phyloP scores from a whole-genome alignment of 192 early-diverging fungal genomes.

The Lunasporangiospora selenospora region DNA sequence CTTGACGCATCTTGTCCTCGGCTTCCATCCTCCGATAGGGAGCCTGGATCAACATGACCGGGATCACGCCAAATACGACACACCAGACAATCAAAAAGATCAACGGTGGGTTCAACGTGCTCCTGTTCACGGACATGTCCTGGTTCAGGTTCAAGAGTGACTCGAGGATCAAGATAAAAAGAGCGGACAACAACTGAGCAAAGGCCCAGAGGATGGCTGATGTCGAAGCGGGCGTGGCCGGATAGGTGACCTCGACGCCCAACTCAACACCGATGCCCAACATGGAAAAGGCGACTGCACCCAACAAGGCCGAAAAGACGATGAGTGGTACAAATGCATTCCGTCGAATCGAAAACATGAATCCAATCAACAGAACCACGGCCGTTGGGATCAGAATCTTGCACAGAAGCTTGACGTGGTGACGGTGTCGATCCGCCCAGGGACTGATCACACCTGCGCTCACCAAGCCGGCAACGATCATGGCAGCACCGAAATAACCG shows the following conservation, averaged over 20 bases:
- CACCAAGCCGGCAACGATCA: slow-evolving; percentile 60
- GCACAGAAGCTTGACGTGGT: slow-evolving; percentile 52
- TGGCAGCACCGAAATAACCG: slow-evolving; percentile 57
- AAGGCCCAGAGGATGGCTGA: slow-evolving; percentile 23
- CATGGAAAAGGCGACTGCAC: slow-evolving; percentile 11
- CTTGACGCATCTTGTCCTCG: slow-evolving; percentile 3
- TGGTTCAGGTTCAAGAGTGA: slow-evolving; percentile 3
- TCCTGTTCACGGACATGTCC: neutral
- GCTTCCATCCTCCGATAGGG: slow-evolving; percentile 19
- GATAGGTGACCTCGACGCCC: slow-evolving; percentile 30
- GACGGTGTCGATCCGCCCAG: slow-evolving; percentile 57
- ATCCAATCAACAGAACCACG: slow-evolving; percentile 26
- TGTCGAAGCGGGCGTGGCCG: slow-evolving; percentile 22
- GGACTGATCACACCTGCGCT: slow-evolving; percentile 51
- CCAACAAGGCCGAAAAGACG: slow-evolving; percentile 13
- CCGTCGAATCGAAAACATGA: slow-evolving; percentile 42
- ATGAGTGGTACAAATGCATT: slow-evolving; percentile 8
- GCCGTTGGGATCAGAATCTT: slow-evolving; percentile 48
- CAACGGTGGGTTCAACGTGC: slow-evolving; percentile 21
- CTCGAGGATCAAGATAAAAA: slow-evolving; percentile 12
- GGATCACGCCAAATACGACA: slow-evolving; percentile 7
- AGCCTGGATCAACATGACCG: slow-evolving; percentile 14
- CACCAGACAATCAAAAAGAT: slow-evolving; percentile 24
- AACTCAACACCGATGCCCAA: slow-evolving; percentile 12
- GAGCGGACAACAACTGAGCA: slow-evolving; percentile 11